These are phyloP conservation scores for Rhizophagus prolifer DNA, from an alignment of 192 early-diverging fungal species.

Conservation along the genomic window DNA sequence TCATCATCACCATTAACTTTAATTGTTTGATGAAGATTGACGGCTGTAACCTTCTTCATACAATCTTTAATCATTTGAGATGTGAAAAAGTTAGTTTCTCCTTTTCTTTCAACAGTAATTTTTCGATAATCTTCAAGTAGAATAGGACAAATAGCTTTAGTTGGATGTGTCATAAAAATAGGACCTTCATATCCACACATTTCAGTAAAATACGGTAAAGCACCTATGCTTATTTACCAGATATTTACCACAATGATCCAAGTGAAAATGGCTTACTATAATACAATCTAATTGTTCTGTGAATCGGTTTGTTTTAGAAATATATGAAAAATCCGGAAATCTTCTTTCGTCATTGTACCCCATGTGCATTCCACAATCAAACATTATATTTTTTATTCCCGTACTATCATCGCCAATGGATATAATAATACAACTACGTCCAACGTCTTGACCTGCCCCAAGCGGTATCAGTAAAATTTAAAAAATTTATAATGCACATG, in stretches of 20 bases:
- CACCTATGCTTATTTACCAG: constrained; percentile 28
- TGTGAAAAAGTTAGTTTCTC: constrained; percentile 89
- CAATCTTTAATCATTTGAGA: constrained; percentile 85
- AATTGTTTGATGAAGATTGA: constrained; percentile 84
- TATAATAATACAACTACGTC: constrained; percentile 79
- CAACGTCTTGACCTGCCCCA: constrained; percentile 85
- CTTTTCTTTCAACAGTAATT: constrained; percentile 85
- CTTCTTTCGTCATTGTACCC: constrained; percentile 89
- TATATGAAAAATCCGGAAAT: constrained; percentile 95
- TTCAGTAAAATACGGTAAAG: constrained; percentile 94
- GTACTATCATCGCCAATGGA: constrained; percentile 57
- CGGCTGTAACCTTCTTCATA: constrained; percentile 91
- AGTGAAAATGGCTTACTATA: constrained; percentile 95
- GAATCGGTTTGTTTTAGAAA: constrained; percentile 79
- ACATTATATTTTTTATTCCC: constrained; percentile 75
- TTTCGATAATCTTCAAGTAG: constrained; percentile 93
- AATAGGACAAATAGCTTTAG: constrained; percentile 93
- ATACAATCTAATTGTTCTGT: constrained; percentile 85
- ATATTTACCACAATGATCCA: constrained; percentile 89
- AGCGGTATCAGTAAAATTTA: constrained; percentile 47
- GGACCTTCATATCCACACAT: constrained; percentile 93
- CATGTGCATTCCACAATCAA: constrained; percentile 95
- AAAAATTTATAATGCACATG: not conserved
- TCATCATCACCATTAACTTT: constrained; percentile 73
- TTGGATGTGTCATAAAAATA: constrained; percentile 97